Percentiles rank a stretch among this genome's conserved stretches.
These are phyloP conservation scores for Cocos nucifera DNA, from an alignment of 176 grass and related monocot species.

Conservation along the genomic window DNA sequence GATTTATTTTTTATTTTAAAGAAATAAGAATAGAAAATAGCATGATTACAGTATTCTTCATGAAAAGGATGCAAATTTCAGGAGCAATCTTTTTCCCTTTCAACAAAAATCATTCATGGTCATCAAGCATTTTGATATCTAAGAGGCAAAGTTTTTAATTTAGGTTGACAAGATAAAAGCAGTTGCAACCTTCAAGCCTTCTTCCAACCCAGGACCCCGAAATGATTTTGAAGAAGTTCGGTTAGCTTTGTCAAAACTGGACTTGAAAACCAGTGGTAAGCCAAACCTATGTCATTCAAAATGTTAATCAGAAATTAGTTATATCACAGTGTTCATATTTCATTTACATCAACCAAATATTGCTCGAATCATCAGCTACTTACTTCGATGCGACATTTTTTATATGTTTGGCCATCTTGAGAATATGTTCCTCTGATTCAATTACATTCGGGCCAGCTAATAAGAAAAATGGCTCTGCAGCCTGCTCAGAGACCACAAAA, in stretches of 20 bases:
- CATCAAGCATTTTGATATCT: too few relatives aligned
- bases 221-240: slow-evolving; percentile 90
- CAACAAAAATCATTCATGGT: too few relatives aligned
- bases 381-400: slow-evolving; percentile 66
- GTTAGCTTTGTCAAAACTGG: slow-evolving; percentile 94
- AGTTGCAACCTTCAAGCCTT: slow-evolving; percentile 60
- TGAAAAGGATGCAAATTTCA: too few relatives aligned
- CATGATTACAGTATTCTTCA: too few relatives aligned
- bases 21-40: too few relatives aligned
- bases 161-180: background rate
- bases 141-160: too few relatives aligned
- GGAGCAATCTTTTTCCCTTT: too few relatives aligned
- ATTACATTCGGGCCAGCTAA: slow-evolving; percentile 90
- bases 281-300: slow-evolving; percentile 39
- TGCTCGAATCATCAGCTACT: slow-evolving; percentile 9
- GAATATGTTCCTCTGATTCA: slow-evolving; percentile 79
- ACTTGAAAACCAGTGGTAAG: slow-evolving; percentile 84
- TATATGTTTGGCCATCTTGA: slow-evolving; percentile 82
- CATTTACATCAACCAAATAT: too few relatives aligned
- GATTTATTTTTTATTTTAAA: too few relatives aligned
- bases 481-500: slow-evolving; percentile 39
- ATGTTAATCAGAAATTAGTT: too few relatives aligned
- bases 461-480: slow-evolving; percentile 83
- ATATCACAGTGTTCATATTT: too few relatives aligned
- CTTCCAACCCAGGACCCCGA: slow-evolving; percentile 78